A percentile compares a stretch with the other conserved stretches of the same genome.
phyloP scores from a whole-genome alignment of 1,139 yeast genomes.

The Maudiozyma humilis region DNA sequence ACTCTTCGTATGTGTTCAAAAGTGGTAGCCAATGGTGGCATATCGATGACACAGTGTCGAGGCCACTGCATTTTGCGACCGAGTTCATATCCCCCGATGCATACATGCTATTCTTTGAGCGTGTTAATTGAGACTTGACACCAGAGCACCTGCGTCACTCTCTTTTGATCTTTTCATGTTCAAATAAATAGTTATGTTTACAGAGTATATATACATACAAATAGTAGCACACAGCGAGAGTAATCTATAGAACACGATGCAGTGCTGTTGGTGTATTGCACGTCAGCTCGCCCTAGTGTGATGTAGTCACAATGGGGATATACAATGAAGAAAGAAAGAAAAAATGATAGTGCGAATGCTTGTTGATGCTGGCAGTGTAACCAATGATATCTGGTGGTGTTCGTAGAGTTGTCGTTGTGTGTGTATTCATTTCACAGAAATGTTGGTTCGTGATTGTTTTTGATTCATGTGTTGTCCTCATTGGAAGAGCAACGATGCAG shows the following conservation, averaged over 20 bases:
- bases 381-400: no score
- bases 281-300: no score
- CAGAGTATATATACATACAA: not conserved
- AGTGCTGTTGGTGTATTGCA: no score
- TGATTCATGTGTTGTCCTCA: no score
- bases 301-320: no score
- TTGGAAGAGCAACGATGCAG: constrained; percentile 65
- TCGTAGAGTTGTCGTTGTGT: no score
- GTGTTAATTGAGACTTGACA: constrained; percentile 8
- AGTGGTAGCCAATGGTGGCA: constrained; percentile 35
- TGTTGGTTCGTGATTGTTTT: no score
- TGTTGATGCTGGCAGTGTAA: no score
- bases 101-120: constrained; percentile 61
- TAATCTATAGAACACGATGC: not conserved
- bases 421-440: no score
- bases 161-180: not conserved
- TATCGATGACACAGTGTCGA: constrained; percentile 25
- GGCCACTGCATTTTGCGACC: constrained; percentile 19
- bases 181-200: not conserved
- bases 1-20: constrained; percentile 72
- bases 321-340: no score
- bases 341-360: no score
- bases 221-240: not conserved
- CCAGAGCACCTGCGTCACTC: not conserved
- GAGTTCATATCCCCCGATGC: constrained; percentile 42